Percentiles rank a stretch among this genome's conserved stretches.
phyloP scores from a whole-genome alignment of 805 yeast genomes.

The Lipomyces yamadae region DNA sequence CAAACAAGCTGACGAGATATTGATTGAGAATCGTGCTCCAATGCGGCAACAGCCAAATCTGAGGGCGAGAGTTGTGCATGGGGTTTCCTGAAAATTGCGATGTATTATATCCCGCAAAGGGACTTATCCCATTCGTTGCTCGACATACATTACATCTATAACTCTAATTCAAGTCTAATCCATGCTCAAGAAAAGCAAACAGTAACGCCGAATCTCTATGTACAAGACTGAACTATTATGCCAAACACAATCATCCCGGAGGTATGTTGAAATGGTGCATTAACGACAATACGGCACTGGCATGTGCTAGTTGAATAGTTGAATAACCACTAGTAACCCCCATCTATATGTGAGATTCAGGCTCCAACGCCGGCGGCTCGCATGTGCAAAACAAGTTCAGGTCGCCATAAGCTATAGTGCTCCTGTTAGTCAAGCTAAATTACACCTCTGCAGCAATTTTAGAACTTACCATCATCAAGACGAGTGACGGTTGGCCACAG shows the following conservation, averaged over 20 bases:
- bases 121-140: background rate
- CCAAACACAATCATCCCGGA: background rate
- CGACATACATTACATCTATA: background rate
- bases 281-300: background rate
- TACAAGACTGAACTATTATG: background rate
- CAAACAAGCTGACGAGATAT: background rate
- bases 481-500: slow-evolving; percentile 96
- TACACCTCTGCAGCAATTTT: background rate
- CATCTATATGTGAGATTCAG: background rate
- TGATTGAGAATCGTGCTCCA: slow-evolving; percentile 6
- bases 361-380: slow-evolving; percentile 40
- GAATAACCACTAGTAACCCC: background rate
- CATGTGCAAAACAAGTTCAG: slow-evolving; percentile 91
- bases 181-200: background rate
- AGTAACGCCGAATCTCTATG: background rate
- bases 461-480: slow-evolving; percentile 64
- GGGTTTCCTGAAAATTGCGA: background rate
- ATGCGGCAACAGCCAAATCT: slow-evolving; percentile 4
- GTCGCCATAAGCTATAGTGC: slow-evolving; percentile 74
- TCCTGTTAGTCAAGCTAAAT: background rate
- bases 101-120: background rate
- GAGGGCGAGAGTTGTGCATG: background rate
- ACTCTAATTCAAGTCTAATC: background rate
- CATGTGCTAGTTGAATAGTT: background rate
- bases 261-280: background rate